Evolutionary conservation across 1,139 yeast species (phyloP).

Genomic region (Kluyveromyces sp.): DNA sequence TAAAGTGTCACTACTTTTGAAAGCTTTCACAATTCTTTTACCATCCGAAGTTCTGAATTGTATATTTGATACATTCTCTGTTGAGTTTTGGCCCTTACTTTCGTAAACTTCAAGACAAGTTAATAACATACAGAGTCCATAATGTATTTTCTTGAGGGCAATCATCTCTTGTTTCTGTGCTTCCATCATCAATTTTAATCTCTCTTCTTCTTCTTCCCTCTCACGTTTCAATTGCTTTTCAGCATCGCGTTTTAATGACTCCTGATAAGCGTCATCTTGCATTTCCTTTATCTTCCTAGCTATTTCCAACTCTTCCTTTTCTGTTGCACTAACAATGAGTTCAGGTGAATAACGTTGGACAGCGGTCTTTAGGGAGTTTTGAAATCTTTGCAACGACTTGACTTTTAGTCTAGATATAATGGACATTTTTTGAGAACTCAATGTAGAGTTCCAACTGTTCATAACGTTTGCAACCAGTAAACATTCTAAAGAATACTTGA

Average conservation of each 20-base stretch:
- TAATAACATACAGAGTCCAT: constrained; percentile 19
- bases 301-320: constrained; percentile 29
- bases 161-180: constrained; percentile 3
- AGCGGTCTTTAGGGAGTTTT: constrained; percentile 22
- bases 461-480: constrained; percentile 33
- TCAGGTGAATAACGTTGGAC: constrained; percentile 32
- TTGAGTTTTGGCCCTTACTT: constrained; percentile 1
- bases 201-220: constrained; percentile 15
- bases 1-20: constrained; percentile 42
- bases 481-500: constrained; percentile 29
- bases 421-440: constrained; percentile 29
- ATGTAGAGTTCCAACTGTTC: constrained; percentile 24
- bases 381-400: constrained; percentile 24
- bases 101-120: constrained; percentile 13
- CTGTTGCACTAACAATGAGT: constrained; percentile 30
- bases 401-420: constrained; percentile 25
- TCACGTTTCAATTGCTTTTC: constrained; percentile 23
- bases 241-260: constrained; percentile 30
- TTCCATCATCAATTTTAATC: constrained; percentile 3
- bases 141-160: constrained; percentile 12
- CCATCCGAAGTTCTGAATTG: constrained; percentile 53
- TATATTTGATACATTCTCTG: constrained; percentile 24
- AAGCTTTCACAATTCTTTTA: constrained; percentile 49
- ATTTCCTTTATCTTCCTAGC: constrained; percentile 32
- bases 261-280: constrained; percentile 34